Percentiles rank a stretch among this genome's conserved stretches.
phyloP scores from a whole-genome alignment of 108 stramenopile genomes.

The Skeletonema menzelii region DNA sequence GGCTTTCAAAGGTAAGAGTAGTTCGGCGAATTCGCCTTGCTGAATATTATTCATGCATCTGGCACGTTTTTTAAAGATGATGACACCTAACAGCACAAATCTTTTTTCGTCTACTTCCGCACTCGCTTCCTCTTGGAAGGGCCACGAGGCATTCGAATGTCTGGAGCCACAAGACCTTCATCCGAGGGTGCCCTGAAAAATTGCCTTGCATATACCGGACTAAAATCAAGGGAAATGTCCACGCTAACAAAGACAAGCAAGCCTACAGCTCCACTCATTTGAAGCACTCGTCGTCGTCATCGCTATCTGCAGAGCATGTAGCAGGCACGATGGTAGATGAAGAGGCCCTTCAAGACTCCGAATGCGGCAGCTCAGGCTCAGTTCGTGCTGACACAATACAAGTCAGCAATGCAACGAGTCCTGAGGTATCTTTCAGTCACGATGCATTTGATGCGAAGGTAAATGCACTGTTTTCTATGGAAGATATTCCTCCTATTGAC shows the following conservation, averaged over 20 bases:
- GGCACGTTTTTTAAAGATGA: background rate
- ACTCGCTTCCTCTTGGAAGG: no score
- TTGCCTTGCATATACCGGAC: background rate
- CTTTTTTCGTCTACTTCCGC: background rate
- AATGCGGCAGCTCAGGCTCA: background rate
- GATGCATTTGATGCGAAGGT: background rate
- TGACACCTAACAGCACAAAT: background rate
- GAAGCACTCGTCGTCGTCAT: no score
- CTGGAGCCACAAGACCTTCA: background rate
- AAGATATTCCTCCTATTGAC: background rate
- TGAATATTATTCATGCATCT: background rate
- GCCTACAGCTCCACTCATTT: background rate
- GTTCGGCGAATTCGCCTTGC: background rate
- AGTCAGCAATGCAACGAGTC: background rate
- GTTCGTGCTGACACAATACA: background rate
- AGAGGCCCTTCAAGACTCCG: background rate
- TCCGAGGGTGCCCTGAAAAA: background rate
- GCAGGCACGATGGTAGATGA: background rate
- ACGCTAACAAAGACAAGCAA: background rate
- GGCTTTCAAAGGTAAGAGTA: background rate
- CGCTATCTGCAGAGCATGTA: background rate
- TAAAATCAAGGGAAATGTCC: background rate
- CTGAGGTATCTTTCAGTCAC: background rate
- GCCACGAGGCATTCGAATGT: background rate
- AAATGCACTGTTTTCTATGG: background rate